phyloP scores from a whole-genome alignment of 345 rosid species.

The Brassica rapa region DNA sequence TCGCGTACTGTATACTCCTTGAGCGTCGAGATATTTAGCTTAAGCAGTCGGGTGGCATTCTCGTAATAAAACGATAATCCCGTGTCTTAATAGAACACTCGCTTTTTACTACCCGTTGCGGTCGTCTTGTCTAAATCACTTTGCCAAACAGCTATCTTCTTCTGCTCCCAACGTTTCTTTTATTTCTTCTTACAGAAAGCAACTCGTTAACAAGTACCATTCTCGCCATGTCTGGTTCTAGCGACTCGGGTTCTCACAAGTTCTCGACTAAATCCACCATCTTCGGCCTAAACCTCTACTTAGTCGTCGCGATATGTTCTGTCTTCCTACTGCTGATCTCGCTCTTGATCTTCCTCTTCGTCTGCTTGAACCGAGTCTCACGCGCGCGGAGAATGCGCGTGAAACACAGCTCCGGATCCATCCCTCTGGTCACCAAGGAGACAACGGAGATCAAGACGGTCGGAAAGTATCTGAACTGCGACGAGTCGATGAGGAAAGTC shows the following conservation, averaged over 20 bases:
- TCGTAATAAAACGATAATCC: conserved; percentile 13
- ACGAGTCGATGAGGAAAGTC: conserved; percentile 33
- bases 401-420: conserved; percentile 72
- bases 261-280: conserved; percentile 49
- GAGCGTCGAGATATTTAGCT: neutral
- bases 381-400: conserved; percentile 58
- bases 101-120: conserved; percentile 39
- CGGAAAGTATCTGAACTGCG: conserved; percentile 36
- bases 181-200: neutral
- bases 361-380: conserved; percentile 50
- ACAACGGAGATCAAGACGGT: conserved; percentile 63
- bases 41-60: conserved; percentile 15
- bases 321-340: conserved; percentile 42
- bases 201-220: neutral
- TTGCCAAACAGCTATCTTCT: conserved; percentile 10
- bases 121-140: conserved; percentile 32
- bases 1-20: neutral
- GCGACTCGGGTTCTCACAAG: conserved; percentile 40
- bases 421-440: conserved; percentile 76
- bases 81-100: conserved; percentile 8
- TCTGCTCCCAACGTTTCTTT: conserved; percentile 23
- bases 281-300: conserved; percentile 58
- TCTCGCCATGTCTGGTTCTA: conserved; percentile 58
- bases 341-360: conserved; percentile 57
- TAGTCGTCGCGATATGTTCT: conserved; percentile 54